phyloP scores from a whole-genome alignment of 345 rosid genomes.

The Sisymbrium irio region DNA sequence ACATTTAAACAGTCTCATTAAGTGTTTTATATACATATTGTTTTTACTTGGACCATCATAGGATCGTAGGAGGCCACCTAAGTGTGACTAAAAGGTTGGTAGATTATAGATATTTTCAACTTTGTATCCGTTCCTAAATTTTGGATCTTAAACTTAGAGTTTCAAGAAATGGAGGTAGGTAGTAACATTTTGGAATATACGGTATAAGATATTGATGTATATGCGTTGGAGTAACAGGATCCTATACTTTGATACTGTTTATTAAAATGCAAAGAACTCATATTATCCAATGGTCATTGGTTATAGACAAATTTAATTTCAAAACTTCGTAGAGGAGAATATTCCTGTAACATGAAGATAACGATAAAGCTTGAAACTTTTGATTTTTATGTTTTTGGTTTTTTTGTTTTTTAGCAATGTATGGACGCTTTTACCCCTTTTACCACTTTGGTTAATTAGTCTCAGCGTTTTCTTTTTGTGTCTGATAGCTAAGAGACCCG shows the following conservation, averaged over 20 bases:
- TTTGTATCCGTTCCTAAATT: neutral
- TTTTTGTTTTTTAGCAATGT: conserved; percentile 13
- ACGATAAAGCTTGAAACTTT: conserved; percentile 29
- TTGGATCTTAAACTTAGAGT: neutral
- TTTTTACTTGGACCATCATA: conserved; percentile 12
- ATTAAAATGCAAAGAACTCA: neutral
- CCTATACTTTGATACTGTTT: neutral
- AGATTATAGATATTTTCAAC: neutral
- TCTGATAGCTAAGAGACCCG: conserved; percentile 33
- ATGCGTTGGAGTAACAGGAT: neutral
- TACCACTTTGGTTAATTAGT: conserved; percentile 29
- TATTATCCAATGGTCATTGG: conserved; percentile 15
- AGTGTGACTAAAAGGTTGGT: conserved; percentile 1
- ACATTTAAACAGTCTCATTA: conserved; percentile 14
- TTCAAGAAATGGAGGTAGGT: neutral
- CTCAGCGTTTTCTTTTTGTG: conserved; percentile 24
- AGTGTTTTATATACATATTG: neutral
- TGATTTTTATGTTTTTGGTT: neutral
- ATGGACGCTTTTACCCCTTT: conserved; percentile 24
- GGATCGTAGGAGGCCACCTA: conserved; percentile 25
- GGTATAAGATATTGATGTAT: neutral
- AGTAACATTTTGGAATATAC: neutral
- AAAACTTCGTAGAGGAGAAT: conserved; percentile 36
- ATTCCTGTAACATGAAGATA: conserved; percentile 25
- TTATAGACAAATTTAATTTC: conserved; percentile 5